Evolutionary conservation across 257 asterid species (phyloP).

Genomic region (Anisodus acutangulus): DNA sequence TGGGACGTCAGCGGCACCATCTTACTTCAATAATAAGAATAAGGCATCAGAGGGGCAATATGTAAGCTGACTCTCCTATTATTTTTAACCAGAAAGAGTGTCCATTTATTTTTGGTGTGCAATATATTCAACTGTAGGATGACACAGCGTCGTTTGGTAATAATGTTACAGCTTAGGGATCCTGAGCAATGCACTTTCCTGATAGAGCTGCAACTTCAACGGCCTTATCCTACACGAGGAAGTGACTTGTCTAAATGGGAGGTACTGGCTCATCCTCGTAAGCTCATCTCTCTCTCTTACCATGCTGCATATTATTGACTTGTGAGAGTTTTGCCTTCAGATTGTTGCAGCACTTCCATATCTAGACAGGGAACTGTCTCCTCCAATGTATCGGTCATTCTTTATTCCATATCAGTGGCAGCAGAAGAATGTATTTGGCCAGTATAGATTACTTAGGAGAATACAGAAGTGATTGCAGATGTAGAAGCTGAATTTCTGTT

Average conservation of each 20-base stretch:
- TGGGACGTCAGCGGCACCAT: conserved; percentile 91
- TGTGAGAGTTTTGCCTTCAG: conserved; percentile 41
- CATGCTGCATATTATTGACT: conserved; percentile 25
- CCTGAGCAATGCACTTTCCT: conserved; percentile 81
- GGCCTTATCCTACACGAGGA: conserved; percentile 85
- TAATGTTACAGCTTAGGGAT: conserved; percentile 64
- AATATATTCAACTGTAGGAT: background rate
- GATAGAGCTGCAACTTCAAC: conserved; percentile 78
- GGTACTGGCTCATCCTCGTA: conserved; percentile 45
- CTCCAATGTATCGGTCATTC: conserved; percentile 84
- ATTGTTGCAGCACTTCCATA: conserved; percentile 87
- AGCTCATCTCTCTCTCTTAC: conserved; percentile 26
- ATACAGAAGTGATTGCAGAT: conserved; percentile 52
- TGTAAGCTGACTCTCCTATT: conserved; percentile 51
- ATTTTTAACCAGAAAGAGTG: background rate
- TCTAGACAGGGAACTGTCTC: conserved; percentile 92
- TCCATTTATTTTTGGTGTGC: background rate
- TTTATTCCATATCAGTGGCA: conserved; percentile 88
- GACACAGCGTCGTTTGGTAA: background rate
- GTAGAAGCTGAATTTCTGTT: background rate
- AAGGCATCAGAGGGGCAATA: conserved; percentile 89
- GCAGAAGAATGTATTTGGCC: conserved; percentile 81
- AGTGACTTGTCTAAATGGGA: conserved; percentile 90
- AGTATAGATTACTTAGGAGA: conserved; percentile 80
- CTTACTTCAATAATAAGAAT: conserved; percentile 88